Evolutionary conservation across 78 protist species (phyloP).

Genomic region (Planoprotostelium fungivorum): DNA sequence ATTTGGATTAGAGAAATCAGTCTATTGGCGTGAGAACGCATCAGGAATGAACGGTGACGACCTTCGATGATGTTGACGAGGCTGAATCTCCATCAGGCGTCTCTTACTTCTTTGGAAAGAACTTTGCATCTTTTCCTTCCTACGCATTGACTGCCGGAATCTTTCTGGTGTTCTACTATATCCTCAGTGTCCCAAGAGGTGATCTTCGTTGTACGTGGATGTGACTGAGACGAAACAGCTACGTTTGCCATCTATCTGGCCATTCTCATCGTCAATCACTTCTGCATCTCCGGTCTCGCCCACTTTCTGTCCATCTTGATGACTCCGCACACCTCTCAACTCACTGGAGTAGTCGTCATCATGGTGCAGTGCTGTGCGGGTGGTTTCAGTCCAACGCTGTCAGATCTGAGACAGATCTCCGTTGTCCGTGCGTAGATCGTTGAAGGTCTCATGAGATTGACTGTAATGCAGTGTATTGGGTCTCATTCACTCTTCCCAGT

Average conservation of each 20-base stretch:
- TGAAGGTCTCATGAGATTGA: not conserved
- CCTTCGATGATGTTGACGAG: not conserved
- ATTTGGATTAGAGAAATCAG: not conserved
- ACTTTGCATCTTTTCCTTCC: not conserved
- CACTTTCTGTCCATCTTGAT: not conserved
- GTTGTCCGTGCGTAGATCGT: not conserved
- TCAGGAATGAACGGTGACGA: not conserved
- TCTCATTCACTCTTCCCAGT: not conserved
- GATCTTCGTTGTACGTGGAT: not conserved
- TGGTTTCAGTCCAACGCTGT: not conserved
- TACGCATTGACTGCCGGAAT: not conserved
- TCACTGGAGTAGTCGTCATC: not conserved
- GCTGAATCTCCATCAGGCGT: not conserved
- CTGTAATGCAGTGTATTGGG: not conserved
- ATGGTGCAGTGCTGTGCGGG: not conserved
- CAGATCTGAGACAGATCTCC: not conserved
- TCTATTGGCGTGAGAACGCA: not conserved
- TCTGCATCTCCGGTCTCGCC: not conserved
- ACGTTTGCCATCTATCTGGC: not conserved
- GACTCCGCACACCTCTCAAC: not conserved
- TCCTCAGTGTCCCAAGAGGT: not conserved
- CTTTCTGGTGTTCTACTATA: not conserved
- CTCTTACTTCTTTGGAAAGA: not conserved
- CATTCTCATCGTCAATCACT: not conserved
- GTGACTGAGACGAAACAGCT: not conserved